Conservation (phyloP, 2,329 filamentous ascomycete genomes). For the Colletotrichum lindemuthianum region DNA sequence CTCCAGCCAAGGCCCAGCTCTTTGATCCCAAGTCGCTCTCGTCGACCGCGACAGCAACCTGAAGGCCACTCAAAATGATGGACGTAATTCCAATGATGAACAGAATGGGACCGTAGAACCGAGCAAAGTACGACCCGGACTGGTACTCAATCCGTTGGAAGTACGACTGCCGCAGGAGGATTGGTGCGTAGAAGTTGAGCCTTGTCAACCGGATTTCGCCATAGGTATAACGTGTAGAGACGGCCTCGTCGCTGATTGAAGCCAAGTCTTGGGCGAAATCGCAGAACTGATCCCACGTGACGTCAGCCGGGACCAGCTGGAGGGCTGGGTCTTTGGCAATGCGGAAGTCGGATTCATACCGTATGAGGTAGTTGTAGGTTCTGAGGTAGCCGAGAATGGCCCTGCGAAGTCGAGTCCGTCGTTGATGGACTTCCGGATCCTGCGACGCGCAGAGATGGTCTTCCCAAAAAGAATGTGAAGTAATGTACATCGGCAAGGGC, state of each 20-base stretch:
- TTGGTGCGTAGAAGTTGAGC: conserved; percentile 38
- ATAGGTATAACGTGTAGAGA: conserved; percentile 35
- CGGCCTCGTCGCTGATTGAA: conserved; percentile 31
- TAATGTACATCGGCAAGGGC: conserved; percentile 44
- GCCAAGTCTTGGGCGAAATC: conserved; percentile 30
- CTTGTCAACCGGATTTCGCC: conserved; percentile 32
- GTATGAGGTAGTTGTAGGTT: conserved; percentile 46
- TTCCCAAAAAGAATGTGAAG: conserved; percentile 42
- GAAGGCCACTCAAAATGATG: conserved; percentile 37
- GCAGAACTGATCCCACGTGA: conserved; percentile 38
- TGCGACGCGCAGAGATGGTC: conserved; percentile 32
- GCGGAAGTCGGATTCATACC: conserved; percentile 46
- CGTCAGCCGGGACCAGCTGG: conserved; percentile 30
- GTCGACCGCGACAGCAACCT: conserved; percentile 1
- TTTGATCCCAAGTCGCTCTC: neutral
- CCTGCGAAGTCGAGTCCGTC: neutral
- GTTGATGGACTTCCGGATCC: neutral
- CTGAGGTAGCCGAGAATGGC: conserved; percentile 46
- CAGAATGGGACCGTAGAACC: conserved; percentile 39
- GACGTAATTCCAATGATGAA: conserved; percentile 40
- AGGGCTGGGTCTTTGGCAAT: conserved; percentile 41
- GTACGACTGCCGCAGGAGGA: conserved; percentile 37
- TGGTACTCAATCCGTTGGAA: conserved; percentile 40
- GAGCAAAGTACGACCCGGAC: conserved; percentile 39
- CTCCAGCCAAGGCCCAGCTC: neutral